These are phyloP conservation scores for Paraphoma chrysanthemicola DNA, from an alignment of 2,329 filamentous ascomycete species.

Conservation along the genomic window DNA sequence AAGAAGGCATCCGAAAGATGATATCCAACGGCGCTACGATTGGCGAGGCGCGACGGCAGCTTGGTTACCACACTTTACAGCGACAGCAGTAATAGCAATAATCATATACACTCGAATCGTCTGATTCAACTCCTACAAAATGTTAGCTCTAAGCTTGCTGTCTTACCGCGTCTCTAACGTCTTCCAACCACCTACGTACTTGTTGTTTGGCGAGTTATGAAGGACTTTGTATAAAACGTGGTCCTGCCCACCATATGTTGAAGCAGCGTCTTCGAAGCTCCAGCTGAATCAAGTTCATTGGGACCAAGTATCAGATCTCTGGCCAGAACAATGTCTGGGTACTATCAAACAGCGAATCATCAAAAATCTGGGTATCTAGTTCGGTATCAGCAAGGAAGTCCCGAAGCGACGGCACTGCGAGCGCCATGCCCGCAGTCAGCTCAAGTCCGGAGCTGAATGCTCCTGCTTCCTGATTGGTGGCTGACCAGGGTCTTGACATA, in stretches of 20 bases:
- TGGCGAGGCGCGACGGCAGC: not conserved
- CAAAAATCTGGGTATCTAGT: conserved; percentile 14
- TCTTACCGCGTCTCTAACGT: no score
- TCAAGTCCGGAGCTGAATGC: not conserved
- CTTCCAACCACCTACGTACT: no score
- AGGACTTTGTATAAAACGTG: no score
- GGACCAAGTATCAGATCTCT: not conserved
- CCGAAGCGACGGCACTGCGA: conserved; percentile 21
- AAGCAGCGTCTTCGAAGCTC: no score
- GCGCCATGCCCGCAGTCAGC: conserved; percentile 19
- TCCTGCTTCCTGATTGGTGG: not conserved
- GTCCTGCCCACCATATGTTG: no score
- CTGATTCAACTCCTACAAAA: no score
- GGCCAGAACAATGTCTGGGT: not conserved
- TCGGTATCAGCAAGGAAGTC: conserved; percentile 23
- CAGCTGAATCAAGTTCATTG: no score
- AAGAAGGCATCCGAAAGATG: not conserved
- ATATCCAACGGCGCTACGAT: not conserved
- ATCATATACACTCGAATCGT: no score
- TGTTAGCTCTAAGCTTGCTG: no score
- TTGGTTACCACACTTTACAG: not conserved
- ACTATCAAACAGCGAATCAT: conserved; percentile 17
- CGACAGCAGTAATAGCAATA: no score
- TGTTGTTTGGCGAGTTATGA: no score
- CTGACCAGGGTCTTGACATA: not conserved